Evolutionary conservation across 2,329 filamentous ascomycete species (phyloP), one percentile per base, ranked within the genome.

Genomic region (Alternaria viburni): DNA sequence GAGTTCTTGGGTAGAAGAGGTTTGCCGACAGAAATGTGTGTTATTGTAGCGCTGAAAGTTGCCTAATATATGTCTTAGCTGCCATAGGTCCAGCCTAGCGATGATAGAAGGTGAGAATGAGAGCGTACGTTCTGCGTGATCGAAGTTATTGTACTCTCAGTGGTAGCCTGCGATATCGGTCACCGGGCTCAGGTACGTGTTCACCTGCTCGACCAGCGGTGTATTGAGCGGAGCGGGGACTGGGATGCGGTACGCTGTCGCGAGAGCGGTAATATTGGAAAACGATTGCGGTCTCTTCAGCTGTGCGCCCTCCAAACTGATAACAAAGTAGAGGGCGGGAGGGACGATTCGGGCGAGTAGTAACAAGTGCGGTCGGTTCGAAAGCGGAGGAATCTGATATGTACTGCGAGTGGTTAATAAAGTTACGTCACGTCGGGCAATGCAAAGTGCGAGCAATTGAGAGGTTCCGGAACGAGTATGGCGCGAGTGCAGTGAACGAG

Each of bases 11-110:
- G 17, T 25, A 26, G 23, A 44, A 12, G 26, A 59, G 26, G 21
- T 17, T 44, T 32, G 12, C 11, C n/a, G 19, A 15, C 36, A 19
- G 28, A 23, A n/a, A 13, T 23, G n/a, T 36, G 26, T 21, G 8
- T 23, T 61, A 45, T 52, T 45, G 41, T 51, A 47, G 57, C 46
- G 23, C 9, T 26, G 45, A 49, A 36, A 23, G 57, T 59, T 67
- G 59, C 52, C 52, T 63, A 36, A 49, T 59, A 44, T 58, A 45
- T 67, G 65, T 61, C 57, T 21, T 23, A 56, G 25, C 36, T 23
- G 32, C 26, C 50, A 47, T 32, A n/a, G 43, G 41, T 17, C 21
- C 45, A 54, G 54, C 49, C 61, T 65, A 46, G 28, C 21, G 44
- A 51, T 45, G 49, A 19, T 46, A 23, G 28, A 21, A 44, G 23